Base-by-base conservation (phyloP, 306 rosid genomes). In the Erythrophleum fordii region DNA sequence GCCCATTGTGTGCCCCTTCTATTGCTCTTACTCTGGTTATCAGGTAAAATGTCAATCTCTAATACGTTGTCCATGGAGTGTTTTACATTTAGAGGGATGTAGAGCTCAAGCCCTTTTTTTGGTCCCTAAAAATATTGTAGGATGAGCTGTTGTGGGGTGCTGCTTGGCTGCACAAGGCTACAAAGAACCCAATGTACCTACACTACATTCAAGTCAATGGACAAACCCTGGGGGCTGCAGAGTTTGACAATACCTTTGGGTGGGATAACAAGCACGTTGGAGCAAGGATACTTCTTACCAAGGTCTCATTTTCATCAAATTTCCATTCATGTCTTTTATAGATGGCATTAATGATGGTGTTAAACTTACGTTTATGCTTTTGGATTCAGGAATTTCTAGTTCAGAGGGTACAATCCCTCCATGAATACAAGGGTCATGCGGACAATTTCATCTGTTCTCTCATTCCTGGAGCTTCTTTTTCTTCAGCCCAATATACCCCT, bases 261-360 rank as follows among this genome's bases (percentile, higher is more conserved):
- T 95, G 98, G 98, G 98, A 95, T 86, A 92, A 94, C 90, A 92
- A 94, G 78, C 98, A 94, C 73, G 98, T 83, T 77, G 97, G 98
- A 58, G 98, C 98, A 10, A 89, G 97, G 82, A 92, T 94, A 41
- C 97, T 94, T 59, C 97, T 94, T 61, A 92, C 98, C 41, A 92
- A 94, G 97, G 98, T 94, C 73, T 77, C 20, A 34, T 18, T 6
- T 77, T 14, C n/a, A 9, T 10, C 3, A 51, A 37, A 41, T 69
- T 56, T 60, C n/a, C 18, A 5, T 25, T 42, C 0, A 45, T 11
- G 11, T 69, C 45, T 53, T 7, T 45, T 14, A 5, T 0, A 31
- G 11, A n/a, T 3, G 1, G 4, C 4, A 31, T 31, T 9, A 20
- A 25, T 20, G 60, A 11, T 22, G 46, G 65, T 56, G n/a, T 73